Conservation (phyloP, 768 basidiomycete species). For the Agaricus subrufescens region DNA sequence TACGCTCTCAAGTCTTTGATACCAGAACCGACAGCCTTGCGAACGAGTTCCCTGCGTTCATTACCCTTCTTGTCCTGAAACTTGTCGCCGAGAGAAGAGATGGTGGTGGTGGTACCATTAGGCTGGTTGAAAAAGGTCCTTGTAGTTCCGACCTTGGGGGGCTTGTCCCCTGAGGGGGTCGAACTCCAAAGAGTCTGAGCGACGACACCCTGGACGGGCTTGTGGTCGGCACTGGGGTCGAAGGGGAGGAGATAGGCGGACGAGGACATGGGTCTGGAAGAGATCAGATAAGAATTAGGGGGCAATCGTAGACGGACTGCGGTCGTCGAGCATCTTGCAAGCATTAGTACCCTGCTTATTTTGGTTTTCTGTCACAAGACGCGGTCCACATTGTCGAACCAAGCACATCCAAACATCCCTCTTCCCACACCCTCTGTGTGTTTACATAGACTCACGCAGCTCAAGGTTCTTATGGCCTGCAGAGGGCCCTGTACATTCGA, state of each 20-base stretch:
- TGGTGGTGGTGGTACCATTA: constrained; percentile 39
- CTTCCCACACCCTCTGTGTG: too few relatives aligned
- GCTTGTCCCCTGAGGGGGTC: constrained; percentile 45
- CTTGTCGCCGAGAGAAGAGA: constrained; percentile 56
- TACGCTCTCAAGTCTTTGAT: constrained; percentile 63
- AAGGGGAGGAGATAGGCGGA: constrained; percentile 55
- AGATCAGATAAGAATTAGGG: constrained; percentile 14
- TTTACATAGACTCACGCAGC: too few relatives aligned
- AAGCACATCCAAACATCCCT: too few relatives aligned
- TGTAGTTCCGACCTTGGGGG: constrained; percentile 57
- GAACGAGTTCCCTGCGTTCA: constrained; percentile 58
- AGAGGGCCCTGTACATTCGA: too few relatives aligned
- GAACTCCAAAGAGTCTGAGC: constrained; percentile 47
- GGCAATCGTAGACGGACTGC: constrained; percentile 19
- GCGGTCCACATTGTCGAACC: too few relatives aligned
- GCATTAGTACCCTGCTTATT: not conserved
- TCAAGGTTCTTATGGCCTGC: too few relatives aligned
- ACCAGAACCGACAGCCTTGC: constrained; percentile 67
- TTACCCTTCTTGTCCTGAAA: constrained; percentile 41
- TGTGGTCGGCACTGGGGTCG: constrained; percentile 37
- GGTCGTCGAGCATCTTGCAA: constrained; percentile 17
- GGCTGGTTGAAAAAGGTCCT: constrained; percentile 62
- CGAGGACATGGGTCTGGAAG: constrained; percentile 38
- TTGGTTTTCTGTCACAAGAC: too few relatives aligned
- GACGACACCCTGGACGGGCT: constrained; percentile 33